These are phyloP conservation scores for Erythrophleum ivorense DNA, from an alignment of 331 rosid genomes.

Conservation along the genomic window DNA sequence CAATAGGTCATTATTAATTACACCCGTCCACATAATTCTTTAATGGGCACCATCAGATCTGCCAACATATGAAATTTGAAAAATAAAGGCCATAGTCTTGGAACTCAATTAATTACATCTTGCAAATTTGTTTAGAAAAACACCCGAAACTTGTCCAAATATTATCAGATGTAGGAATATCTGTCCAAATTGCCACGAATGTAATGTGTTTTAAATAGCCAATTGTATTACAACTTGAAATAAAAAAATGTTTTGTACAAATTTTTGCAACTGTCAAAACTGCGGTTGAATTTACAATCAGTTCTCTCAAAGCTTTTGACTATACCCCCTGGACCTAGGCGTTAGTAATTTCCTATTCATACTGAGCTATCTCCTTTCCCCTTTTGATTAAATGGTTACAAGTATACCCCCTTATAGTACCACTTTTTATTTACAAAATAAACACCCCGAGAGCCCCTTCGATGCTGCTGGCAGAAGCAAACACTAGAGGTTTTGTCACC, in stretches of 20 bases:
- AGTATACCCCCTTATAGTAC: slow-evolving; percentile 52
- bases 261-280: slow-evolving; percentile 45
- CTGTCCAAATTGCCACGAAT: background rate
- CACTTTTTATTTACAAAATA: slow-evolving; percentile 60
- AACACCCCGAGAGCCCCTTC: slow-evolving; percentile 54
- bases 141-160: no score
- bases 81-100: background rate
- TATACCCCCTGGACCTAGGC: slow-evolving; percentile 53
- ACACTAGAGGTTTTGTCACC: slow-evolving; percentile 33
- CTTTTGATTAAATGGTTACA: slow-evolving; percentile 59
- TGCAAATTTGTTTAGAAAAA: background rate
- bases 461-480: slow-evolving; percentile 46
- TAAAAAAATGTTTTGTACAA: slow-evolving; percentile 34
- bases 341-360: slow-evolving; percentile 63
- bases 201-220: background rate
- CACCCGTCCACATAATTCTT: no score
- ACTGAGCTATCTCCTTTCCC: slow-evolving; percentile 50
- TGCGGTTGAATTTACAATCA: slow-evolving; percentile 34
- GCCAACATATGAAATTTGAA: no score
- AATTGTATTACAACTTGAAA: background rate
- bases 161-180: no score
- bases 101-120: background rate
- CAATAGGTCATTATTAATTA: background rate
- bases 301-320: slow-evolving; percentile 40
- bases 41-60: no score